Conservation (phyloP, 805 yeast genomes). For the Wickerhamomyces bovis region DNA sequence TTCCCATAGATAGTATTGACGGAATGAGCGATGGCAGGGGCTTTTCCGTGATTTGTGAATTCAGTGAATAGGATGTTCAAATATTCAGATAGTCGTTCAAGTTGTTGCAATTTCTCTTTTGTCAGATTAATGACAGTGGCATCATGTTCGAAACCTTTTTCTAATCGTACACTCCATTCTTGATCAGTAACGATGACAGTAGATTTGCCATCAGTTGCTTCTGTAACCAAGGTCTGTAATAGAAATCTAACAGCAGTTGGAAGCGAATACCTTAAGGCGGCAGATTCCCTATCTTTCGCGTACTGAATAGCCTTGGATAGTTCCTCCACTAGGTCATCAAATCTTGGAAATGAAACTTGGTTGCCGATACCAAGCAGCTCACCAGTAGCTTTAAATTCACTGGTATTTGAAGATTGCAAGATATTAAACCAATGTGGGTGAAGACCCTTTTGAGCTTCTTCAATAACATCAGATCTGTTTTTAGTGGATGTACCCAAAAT, state of each 20-base stretch:
- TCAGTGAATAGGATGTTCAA: slow-evolving; percentile 12
- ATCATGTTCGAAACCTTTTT: slow-evolving; percentile 63
- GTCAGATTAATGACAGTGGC: slow-evolving; percentile 36
- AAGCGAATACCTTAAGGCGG: slow-evolving; percentile 29
- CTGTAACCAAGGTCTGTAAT: slow-evolving; percentile 57
- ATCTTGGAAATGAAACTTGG: slow-evolving; percentile 47
- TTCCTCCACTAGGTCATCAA: slow-evolving; percentile 32
- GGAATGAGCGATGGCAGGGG: slow-evolving; percentile 13
- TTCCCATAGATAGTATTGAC: slow-evolving; percentile 31
- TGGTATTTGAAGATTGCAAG: slow-evolving; percentile 38
- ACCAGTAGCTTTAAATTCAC: slow-evolving; percentile 36
- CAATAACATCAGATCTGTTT: slow-evolving; percentile 67
- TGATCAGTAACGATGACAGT: slow-evolving; percentile 64
- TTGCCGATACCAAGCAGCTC: slow-evolving; percentile 37
- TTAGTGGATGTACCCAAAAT: slow-evolving; percentile 52
- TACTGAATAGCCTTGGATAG: slow-evolving; percentile 25
- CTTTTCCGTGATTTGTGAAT: slow-evolving; percentile 12
- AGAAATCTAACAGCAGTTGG: slow-evolving; percentile 45
- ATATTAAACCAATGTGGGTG: slow-evolving; percentile 77
- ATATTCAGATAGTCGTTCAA: slow-evolving; percentile 31
- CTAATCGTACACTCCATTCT: slow-evolving; percentile 66
- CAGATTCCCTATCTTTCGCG: slow-evolving; percentile 17
- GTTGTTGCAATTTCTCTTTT: slow-evolving; percentile 18
- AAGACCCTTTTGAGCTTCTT: slow-evolving; percentile 74
- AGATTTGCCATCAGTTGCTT: slow-evolving; percentile 43